phyloP scores from a whole-genome alignment of 1,284 basidiomycete species.

The Moesziomyces globuligerus region DNA sequence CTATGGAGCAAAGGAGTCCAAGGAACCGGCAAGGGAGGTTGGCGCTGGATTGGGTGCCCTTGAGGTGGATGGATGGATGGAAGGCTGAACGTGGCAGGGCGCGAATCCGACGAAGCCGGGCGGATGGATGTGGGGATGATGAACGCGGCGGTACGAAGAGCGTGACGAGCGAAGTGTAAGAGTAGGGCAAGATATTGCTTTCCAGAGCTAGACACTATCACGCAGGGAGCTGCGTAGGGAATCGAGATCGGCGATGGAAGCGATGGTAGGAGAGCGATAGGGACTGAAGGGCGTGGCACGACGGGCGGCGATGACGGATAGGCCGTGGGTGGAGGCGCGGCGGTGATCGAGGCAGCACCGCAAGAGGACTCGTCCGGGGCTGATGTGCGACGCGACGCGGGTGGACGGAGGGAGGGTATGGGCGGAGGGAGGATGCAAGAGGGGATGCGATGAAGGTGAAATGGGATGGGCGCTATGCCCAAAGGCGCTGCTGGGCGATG shows the following conservation, averaged over 20 bases:
- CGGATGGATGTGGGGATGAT: slow-evolving; percentile 1
- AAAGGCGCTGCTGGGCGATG: neutral
- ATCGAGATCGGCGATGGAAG: neutral
- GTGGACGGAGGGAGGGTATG: neutral
- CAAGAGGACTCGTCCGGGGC: no score
- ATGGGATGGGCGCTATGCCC: neutral
- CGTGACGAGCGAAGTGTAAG: neutral
- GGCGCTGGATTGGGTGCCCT: neutral
- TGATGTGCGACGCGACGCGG: neutral
- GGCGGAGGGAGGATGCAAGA: neutral
- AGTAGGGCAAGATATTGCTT: neutral
- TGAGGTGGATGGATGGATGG: neutral
- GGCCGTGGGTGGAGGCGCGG: neutral
- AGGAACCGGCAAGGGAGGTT: neutral
- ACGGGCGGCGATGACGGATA: neutral
- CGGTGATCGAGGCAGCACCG: neutral
- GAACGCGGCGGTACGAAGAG: neutral
- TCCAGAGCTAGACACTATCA: neutral
- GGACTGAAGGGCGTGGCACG: neutral
- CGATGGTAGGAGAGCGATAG: neutral
- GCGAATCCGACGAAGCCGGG: slow-evolving; percentile 15
- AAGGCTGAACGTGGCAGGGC: slow-evolving; percentile 6
- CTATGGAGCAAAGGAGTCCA: neutral
- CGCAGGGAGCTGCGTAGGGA: neutral
- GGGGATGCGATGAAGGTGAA: neutral